These are phyloP conservation scores for Vigna reflexopilosa DNA, from an alignment of 306 rosid genomes.

Conservation along the genomic window DNA sequence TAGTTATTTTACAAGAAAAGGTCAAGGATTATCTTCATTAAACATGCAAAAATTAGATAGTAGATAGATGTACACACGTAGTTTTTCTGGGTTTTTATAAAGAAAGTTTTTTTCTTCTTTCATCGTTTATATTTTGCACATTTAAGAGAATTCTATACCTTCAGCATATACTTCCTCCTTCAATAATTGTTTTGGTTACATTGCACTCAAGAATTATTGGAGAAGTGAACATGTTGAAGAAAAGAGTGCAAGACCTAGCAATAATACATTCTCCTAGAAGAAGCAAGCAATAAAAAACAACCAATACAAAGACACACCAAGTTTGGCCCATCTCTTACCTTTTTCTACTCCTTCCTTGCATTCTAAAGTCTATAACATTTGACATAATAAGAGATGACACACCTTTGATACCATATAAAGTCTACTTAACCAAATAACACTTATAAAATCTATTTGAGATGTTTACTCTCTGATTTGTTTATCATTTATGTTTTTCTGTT, in stretches of 20 bases:
- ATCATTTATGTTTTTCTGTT: background rate
- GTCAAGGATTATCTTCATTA: background rate
- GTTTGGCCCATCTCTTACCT: background rate
- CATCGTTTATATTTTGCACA: background rate
- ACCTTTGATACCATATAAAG: background rate
- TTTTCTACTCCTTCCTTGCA: background rate
- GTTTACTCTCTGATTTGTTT: background rate
- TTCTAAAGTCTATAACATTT: background rate
- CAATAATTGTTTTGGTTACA: background rate
- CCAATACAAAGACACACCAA: background rate
- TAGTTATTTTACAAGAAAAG: background rate
- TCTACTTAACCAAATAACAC: background rate
- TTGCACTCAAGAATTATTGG: background rate
- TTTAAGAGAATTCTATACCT: background rate
- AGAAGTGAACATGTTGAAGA: background rate
- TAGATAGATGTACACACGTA: background rate
- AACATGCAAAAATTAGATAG: conserved; percentile 4
- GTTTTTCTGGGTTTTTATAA: background rate
- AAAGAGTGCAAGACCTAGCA: background rate
- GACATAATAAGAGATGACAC: background rate
- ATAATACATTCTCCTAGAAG: background rate
- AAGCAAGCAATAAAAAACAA: background rate
- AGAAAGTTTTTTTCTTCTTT: background rate
- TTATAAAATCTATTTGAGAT: background rate
- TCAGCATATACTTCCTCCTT: background rate